Conservation (phyloP, 805 yeast species). For the Komagataella populi region DNA sequence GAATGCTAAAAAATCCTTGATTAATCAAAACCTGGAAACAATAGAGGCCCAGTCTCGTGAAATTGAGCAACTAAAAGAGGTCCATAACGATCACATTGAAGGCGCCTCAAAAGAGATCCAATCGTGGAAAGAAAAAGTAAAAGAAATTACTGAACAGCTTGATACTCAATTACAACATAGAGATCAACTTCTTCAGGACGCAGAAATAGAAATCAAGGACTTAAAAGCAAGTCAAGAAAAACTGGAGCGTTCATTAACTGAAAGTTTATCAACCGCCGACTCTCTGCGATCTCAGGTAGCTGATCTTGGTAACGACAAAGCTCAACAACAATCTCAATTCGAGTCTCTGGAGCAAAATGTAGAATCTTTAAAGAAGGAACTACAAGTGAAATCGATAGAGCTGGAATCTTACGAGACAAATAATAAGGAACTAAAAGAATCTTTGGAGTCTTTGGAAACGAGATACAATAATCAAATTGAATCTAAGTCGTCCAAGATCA, state of each 20-base stretch:
- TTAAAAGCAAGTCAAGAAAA: neutral
- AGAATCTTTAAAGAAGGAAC: conserved; percentile 9
- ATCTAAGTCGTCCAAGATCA: neutral
- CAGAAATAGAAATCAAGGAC: neutral
- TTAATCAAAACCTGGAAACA: neutral
- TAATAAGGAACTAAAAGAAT: neutral
- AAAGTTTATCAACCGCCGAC: neutral
- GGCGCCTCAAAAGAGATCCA: neutral
- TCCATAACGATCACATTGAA: neutral
- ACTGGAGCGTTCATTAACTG: neutral
- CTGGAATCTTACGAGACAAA: neutral
- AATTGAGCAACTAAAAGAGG: neutral
- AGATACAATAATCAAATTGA: neutral
- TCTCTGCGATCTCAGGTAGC: neutral
- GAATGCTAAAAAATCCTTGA: neutral
- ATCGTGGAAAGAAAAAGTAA: neutral
- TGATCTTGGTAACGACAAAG: neutral
- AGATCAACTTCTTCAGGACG: neutral
- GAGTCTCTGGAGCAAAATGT: conserved; percentile 1
- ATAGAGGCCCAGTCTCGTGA: neutral
- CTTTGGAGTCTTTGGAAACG: neutral
- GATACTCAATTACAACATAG: neutral
- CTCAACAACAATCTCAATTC: neutral
- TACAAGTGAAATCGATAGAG: neutral
- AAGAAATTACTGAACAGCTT: neutral